Evolutionary conservation across 2,329 filamentous ascomycete genomes (phyloP), one percentile per base, ranked within the genome.

Genomic region (Fusarium sp.): DNA sequence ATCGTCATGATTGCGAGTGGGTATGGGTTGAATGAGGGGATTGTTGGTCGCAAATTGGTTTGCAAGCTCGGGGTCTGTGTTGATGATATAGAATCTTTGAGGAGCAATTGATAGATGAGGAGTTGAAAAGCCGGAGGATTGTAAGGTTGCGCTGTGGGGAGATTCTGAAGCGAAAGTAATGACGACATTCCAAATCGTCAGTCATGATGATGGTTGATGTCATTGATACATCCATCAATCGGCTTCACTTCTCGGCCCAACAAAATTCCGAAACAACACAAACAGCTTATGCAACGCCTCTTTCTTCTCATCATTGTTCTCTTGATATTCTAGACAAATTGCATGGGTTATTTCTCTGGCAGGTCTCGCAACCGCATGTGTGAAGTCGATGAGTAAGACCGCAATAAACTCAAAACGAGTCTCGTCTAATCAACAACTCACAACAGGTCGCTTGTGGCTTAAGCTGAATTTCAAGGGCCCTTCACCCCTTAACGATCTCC

Each of bases 131-230:
- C 2, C 6, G 17, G 7, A 42, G 8, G n/a, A 45, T 53, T 21
- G 32, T 7, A 15, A 44, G 21, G 24, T 17, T 44, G 23, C 38
- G 14, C 44, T 43, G 17, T 34, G 15, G 20, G 9, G 19, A 11
- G 28, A 15, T 42, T 4, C 3, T 26, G 32, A 23, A 42, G n/a
- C 40, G 6, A 39, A 30, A 39, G 24, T 50, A 43, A 65, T 65
- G 62, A 65, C 62, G 62, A 65, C 62, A 65, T 65, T 57, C 32
- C 24, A 1, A 7, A 48, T 34, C 44, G 34, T 65, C 47, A 44
- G 24, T 60, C 38, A 58, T 44, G 19, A 4, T 30, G 19, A 56
- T 65, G 48, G 45, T 65, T 65, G 62, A 65, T 65, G 62, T 65
- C 62, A 65, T 65, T 51, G 62, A 62, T 9, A 23, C 48, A 49